Conservation (phyloP, 495 filamentous ascomycete genomes). For the Extremus antarcticus region DNA sequence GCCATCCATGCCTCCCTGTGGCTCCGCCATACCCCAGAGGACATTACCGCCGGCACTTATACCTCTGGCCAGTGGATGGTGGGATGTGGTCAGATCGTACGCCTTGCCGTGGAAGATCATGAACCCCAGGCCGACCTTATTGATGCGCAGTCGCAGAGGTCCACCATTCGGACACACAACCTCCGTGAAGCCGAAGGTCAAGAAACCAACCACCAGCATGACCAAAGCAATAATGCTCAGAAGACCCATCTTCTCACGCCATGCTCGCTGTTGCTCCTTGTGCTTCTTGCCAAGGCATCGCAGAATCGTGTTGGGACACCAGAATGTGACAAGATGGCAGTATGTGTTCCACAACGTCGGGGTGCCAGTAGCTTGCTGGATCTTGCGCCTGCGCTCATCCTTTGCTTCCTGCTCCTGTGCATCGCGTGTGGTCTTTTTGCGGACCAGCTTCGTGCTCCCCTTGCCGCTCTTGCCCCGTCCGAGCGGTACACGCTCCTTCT, state of each 20-base stretch:
- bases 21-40: slow-evolving; percentile 68
- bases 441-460: slow-evolving; percentile 28
- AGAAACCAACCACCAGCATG: slow-evolving; percentile 80
- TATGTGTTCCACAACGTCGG: slow-evolving; percentile 93
- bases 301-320: slow-evolving; percentile 79
- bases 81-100: slow-evolving; percentile 65
- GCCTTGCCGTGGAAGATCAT: slow-evolving; percentile 94
- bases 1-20: slow-evolving; percentile 77
- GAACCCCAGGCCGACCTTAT: slow-evolving; percentile 66
- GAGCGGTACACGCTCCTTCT: slow-evolving; percentile 21
- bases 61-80: slow-evolving; percentile 67
- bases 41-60: slow-evolving; percentile 62
- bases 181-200: slow-evolving; percentile 93
- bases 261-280: slow-evolving; percentile 82
- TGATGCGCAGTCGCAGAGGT: slow-evolving; percentile 59
- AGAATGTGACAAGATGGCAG: slow-evolving; percentile 86
- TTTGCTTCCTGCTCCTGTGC: slow-evolving; percentile 36
- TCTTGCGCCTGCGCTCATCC: slow-evolving; percentile 54
- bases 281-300: slow-evolving; percentile 78
- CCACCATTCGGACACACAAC: slow-evolving; percentile 65
- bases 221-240: slow-evolving; percentile 87
- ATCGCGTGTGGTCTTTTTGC: slow-evolving; percentile 33
- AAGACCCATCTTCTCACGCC: slow-evolving; percentile 97
- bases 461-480: slow-evolving; percentile 11
- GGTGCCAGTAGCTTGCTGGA: slow-evolving; percentile 55